Evolutionary conservation across 2,329 filamentous ascomycete species (phyloP), one percentile per base, ranked within the genome.

Genomic region (Phaeosphaeriaceae sp.): DNA sequence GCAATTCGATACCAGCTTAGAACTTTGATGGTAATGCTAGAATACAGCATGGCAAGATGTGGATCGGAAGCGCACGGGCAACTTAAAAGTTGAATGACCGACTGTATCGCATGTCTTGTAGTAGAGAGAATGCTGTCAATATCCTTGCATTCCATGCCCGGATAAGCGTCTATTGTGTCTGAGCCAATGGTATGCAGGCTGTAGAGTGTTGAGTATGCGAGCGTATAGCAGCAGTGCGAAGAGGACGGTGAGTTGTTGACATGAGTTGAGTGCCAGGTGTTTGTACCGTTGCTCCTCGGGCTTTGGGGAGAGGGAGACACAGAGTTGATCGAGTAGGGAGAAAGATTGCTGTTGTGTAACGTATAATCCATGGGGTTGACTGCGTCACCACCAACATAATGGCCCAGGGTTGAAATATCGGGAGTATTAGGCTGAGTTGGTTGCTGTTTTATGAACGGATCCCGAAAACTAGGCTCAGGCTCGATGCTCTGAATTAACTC

Each of bases 31-130:
- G 63, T 60, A 45, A 71, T 71, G 54, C 66, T 69, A 4, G 64
- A 64, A 57, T 70, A 71, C 3, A 71, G 61, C 66, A 70, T 70
- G 6, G 66, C 67, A 20, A 70, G 63, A 39, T 71, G 68, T 3
- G 68, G 65, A 37, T 70, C 60, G 12, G 62, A 63, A 1, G 67
- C 64, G 54, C 68, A 71, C 12, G 64, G 54, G 48, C 68, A 71
- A 16, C 46, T 42, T 37, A 71, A 61, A 6, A 70, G 60, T 35
- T 68, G 55, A 9, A 61, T 49, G n/a, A 71, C 57, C 32, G 60
- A 67, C 34, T 61, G 46, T 11, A 66, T 58, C 6, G 66, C 67
- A 3, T 60, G 49, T 36, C 61, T 67, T 13, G 61, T 64, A 34
- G 60, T 62, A 26, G 58, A 60, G 13, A 70, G 65, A 6, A 68